Evolutionary conservation across 768 basidiomycete species (phyloP), one percentile per base, ranked within the genome.

Genomic region (Coprinopsis marcescibilis): DNA sequence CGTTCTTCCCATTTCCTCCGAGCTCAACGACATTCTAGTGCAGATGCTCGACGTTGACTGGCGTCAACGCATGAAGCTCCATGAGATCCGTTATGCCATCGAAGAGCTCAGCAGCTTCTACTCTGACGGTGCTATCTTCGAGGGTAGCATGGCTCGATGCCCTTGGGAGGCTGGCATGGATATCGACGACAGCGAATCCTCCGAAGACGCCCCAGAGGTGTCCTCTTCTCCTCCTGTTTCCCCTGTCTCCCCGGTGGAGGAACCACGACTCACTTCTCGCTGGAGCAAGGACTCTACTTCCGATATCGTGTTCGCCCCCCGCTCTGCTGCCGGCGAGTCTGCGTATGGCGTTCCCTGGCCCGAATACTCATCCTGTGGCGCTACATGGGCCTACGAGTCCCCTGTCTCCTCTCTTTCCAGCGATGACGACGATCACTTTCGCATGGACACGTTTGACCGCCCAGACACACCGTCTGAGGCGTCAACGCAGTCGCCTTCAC

Each of bases 1-100:
- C 43, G 89, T 91, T 60, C 82, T 93, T 29, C 90, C 91, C 15
- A 83, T 94, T 56, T 91, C 89, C 7, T 60, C 69, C 12, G 79
- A 85, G 59, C 71, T 86, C 52, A 89, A 92, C 68, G 73, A 75
- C 32, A 76, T 93, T 49, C 79, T 94, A 48, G 75, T 82, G 44
- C 77, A 81, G 50, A 83, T 91, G 72, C 81, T 94, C 51, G 75
- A 82, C 25, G 68, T 89, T n/a, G 65, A 69, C 54, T 69, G 63
- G 62, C 58, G 61, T 15, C 57, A 65, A 51, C 65, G 66, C 29
- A 65, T 66, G 77, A 82, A 63, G 12, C 57, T 72, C 30, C 61
- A 61, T 10, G 76, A 78, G 54, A 69, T 83, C 45, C 75, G 77
- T 47, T 65, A 68, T 42, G 74, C 75, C 44, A 74, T 83, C 52